Conservation (phyloP, 2,329 filamentous ascomycete genomes). For the Reticulascus tulasneorum region DNA sequence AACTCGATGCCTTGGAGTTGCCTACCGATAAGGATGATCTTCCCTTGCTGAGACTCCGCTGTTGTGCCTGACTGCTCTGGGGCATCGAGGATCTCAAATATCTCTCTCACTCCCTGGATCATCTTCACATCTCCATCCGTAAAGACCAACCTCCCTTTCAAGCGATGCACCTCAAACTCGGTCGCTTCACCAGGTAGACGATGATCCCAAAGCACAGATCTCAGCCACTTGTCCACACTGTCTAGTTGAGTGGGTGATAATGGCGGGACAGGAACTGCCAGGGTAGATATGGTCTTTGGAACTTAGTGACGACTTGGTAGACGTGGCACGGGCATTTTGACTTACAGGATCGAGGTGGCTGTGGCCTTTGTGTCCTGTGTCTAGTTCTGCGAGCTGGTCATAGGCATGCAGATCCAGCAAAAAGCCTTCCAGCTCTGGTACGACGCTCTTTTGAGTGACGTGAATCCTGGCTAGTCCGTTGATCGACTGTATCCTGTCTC, state of each 20-base stretch:
- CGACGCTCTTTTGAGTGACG: constrained; percentile 72
- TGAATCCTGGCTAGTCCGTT: constrained; percentile 86
- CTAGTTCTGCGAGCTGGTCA: constrained; percentile 71
- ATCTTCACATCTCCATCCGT: constrained; percentile 65
- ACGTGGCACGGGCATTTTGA: constrained; percentile 9
- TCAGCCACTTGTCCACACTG: constrained; percentile 74
- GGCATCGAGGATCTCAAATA: constrained; percentile 84
- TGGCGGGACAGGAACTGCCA: constrained; percentile 64
- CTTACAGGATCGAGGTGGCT: constrained; percentile 84
- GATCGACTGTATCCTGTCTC: constrained; percentile 72
- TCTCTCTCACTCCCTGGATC: constrained; percentile 85
- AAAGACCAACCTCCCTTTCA: constrained; percentile 75
- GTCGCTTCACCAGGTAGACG: constrained; percentile 45
- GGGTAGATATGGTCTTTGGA: constrained; percentile 73
- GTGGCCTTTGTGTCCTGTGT: constrained; percentile 72
- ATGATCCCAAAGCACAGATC: constrained; percentile 79
- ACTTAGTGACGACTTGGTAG: constrained; percentile 16
- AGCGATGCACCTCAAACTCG: constrained; percentile 76
- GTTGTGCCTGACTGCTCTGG: constrained; percentile 26
- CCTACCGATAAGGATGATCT: constrained; percentile 62
- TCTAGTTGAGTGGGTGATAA: constrained; percentile 55
- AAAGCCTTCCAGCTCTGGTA: constrained; percentile 80
- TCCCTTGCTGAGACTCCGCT: constrained; percentile 36
- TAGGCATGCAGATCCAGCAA: constrained; percentile 91
- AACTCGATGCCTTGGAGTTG: constrained; percentile 50